These are phyloP conservation scores for Coemansia guatemalensis DNA, from an alignment of 192 early-diverging fungal genomes.

Conservation along the genomic window DNA sequence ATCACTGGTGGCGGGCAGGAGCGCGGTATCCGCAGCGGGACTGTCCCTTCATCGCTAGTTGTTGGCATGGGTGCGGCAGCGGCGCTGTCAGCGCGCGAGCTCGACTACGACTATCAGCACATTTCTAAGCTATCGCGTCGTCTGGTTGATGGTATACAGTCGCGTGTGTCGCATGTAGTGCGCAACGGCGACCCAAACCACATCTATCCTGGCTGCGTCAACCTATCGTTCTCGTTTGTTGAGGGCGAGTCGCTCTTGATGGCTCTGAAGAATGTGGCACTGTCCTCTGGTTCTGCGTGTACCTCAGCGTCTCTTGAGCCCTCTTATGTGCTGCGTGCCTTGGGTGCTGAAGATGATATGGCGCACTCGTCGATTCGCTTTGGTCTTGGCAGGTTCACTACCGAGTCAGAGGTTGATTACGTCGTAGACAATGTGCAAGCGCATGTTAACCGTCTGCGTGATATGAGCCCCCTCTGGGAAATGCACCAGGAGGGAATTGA, in stretches of 20 bases:
- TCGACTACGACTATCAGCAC: slow-evolving; percentile 78
- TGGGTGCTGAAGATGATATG: slow-evolving; percentile 97
- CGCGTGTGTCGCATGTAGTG: slow-evolving; percentile 74
- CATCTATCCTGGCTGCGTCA: slow-evolving; percentile 90
- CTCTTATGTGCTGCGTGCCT: slow-evolving; percentile 91
- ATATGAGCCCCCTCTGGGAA: slow-evolving; percentile 98
- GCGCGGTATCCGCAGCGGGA: slow-evolving; percentile 90
- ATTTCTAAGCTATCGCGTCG: slow-evolving; percentile 73
- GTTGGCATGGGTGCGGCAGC: slow-evolving; percentile 93
- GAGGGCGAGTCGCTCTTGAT: slow-evolving; percentile 97
- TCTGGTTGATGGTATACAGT: slow-evolving; percentile 77
- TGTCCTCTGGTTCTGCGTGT: slow-evolving; percentile 94
- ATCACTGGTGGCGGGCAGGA: slow-evolving; percentile 96
- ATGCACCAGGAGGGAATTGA: slow-evolving; percentile 96
- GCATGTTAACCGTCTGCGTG: slow-evolving; percentile 84
- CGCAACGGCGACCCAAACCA: slow-evolving; percentile 85
- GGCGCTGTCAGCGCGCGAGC: slow-evolving; percentile 73
- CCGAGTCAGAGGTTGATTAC: slow-evolving; percentile 91
- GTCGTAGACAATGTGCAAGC: slow-evolving; percentile 75
- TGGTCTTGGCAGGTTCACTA: slow-evolving; percentile 95
- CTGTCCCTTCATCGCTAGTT: slow-evolving; percentile 85
- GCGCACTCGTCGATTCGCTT: slow-evolving; percentile 95
- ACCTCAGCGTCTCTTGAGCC: slow-evolving; percentile 96
- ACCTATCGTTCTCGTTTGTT: slow-evolving; percentile 94
- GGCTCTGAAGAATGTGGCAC: slow-evolving; percentile 96